Conservation (phyloP, 306 rosid species). For the Quillaja saponaria region DNA sequence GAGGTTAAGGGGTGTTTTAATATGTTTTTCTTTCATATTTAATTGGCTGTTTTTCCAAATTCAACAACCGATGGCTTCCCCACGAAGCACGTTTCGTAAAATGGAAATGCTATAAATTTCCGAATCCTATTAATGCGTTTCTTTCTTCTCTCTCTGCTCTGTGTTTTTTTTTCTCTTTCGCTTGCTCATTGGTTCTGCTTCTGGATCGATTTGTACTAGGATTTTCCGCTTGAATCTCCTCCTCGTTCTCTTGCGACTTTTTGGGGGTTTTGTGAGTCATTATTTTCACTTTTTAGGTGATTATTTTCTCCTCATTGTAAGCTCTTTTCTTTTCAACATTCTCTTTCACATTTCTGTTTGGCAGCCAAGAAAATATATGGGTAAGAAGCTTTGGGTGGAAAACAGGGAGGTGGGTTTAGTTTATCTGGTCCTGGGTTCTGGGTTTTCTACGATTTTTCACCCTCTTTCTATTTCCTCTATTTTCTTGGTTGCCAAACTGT, state of each 20-base stretch:
- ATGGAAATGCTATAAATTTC: slow-evolving; percentile 55
- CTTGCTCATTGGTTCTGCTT: slow-evolving; percentile 32
- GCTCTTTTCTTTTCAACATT: neutral
- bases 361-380: slow-evolving; percentile 33
- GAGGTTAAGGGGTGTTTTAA: neutral
- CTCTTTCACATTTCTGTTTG: slow-evolving; percentile 36
- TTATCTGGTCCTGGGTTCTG: neutral
- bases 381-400: neutral
- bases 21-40: neutral
- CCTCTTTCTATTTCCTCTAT: neutral
- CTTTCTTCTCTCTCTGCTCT: slow-evolving; percentile 13
- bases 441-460: neutral
- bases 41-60: slow-evolving; percentile 31
- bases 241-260: slow-evolving; percentile 17
- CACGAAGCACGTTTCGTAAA: slow-evolving; percentile 33
- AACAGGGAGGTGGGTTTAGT: slow-evolving; percentile 18
- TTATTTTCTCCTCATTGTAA: neutral
- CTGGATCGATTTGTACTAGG: slow-evolving; percentile 23
- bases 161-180: neutral
- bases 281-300: slow-evolving; percentile 19
- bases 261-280: neutral
- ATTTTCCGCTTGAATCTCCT: slow-evolving; percentile 23
- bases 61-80: slow-evolving; percentile 46
- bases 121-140: neutral
- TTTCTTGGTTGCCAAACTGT: slow-evolving; percentile 29